A percentile compares a stretch with the other conserved stretches of the same genome.
Evolutionary conservation across 306 rosid species (phyloP).

Genomic region (Acacia crassicarpa): DNA sequence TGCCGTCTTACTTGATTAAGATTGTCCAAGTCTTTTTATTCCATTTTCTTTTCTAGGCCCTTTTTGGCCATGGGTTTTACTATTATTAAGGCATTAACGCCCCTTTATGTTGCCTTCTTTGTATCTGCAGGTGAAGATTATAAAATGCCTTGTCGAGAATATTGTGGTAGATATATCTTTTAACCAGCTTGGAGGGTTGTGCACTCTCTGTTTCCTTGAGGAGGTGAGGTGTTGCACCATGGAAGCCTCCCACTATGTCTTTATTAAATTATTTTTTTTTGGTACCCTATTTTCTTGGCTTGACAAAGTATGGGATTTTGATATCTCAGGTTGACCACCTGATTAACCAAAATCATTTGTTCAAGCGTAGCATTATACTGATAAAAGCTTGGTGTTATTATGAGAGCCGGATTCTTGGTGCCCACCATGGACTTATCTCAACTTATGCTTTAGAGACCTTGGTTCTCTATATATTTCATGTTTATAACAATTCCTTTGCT

Average conservation of each 20-base stretch:
- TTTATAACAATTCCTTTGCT: constrained; percentile 88
- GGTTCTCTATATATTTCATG: constrained; percentile 98
- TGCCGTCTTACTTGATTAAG: neutral
- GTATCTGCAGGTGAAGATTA: constrained; percentile 79
- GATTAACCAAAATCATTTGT: constrained; percentile 83
- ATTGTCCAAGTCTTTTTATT: neutral
- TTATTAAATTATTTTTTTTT: constrained; percentile 4
- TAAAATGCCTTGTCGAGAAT: constrained; percentile 97
- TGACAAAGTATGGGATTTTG: constrained; percentile 34
- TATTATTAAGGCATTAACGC: neutral
- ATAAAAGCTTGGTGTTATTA: constrained; percentile 99
- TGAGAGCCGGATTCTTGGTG: constrained; percentile 97
- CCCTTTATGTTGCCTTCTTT: constrained; percentile 19
- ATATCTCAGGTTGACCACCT: constrained; percentile 79
- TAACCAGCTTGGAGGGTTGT: constrained; percentile 96
- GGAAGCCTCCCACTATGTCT: constrained; percentile 12
- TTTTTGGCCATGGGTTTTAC: neutral
- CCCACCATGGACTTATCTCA: constrained; percentile 99
- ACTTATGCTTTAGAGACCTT: constrained; percentile 96
- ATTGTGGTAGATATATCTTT: constrained; percentile 99
- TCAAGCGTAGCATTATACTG: constrained; percentile 96
- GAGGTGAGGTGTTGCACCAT: constrained; percentile 62
- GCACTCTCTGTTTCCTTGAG: constrained; percentile 98
- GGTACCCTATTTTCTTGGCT: constrained; percentile 10
- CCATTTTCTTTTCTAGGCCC: neutral